A percentile compares a stretch with the other conserved stretches of the same genome.
Conservation (phyloP, 1,284 basidiomycete species). For the Pseudomicrostroma phylloplanum region DNA sequence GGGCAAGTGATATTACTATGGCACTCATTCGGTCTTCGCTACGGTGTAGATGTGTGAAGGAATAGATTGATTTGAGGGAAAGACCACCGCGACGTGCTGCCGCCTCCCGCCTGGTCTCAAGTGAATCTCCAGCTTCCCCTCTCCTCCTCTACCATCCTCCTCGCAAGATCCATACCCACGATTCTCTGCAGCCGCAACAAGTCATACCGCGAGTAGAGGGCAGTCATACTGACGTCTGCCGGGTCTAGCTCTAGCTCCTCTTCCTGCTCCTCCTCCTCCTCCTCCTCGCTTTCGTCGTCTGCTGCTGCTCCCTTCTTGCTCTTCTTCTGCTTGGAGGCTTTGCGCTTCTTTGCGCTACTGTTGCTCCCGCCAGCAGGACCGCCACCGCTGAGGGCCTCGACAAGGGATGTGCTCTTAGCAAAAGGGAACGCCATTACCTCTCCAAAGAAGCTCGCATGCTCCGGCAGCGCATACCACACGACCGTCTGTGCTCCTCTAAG, state of each 20-base stretch:
- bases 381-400: neutral
- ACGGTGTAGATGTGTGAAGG: too few species aligned
- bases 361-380: slow-evolving; percentile 11
- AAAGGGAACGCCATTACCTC: slow-evolving; percentile 83
- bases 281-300: neutral
- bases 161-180: slow-evolving; percentile 52
- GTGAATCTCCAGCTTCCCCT: slow-evolving; percentile 39
- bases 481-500: slow-evolving; percentile 76
- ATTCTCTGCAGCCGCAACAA: slow-evolving; percentile 78
- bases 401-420: slow-evolving; percentile 26
- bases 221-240: slow-evolving; percentile 60
- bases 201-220: slow-evolving; percentile 82
- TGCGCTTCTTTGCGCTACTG: neutral
- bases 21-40: too few species aligned
- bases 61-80: neutral
- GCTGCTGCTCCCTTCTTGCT: slow-evolving; percentile 37
- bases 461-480: slow-evolving; percentile 84
- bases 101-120: slow-evolving; percentile 7
- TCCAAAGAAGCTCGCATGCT: slow-evolving; percentile 82
- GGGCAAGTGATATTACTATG: too few species aligned
- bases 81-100: neutral
- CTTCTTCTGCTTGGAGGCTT: slow-evolving; percentile 53
- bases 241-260: slow-evolving; percentile 58
- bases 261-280: slow-evolving; percentile 7
- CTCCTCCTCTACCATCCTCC: slow-evolving; percentile 31